These are phyloP conservation scores for Chlorella sp. DNA, from an alignment of 139 green algal genomes.

Conservation along the genomic window DNA sequence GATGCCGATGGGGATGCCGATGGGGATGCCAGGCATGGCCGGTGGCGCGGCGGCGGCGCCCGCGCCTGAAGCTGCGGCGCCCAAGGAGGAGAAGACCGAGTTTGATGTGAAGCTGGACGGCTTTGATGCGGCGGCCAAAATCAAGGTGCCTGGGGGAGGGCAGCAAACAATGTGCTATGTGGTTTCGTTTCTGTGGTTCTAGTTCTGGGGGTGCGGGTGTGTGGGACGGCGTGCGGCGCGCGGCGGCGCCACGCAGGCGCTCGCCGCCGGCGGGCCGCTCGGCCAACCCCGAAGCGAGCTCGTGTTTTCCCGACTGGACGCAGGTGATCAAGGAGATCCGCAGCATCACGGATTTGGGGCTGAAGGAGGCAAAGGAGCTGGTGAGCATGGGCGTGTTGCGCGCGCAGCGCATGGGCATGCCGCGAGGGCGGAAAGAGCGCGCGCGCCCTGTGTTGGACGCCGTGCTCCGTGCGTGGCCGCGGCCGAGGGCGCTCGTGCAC, in stretches of 20 bases:
- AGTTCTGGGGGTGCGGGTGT: too few species aligned
- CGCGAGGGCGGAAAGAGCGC: background rate
- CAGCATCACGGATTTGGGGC: conserved; percentile 85
- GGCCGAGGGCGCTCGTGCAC: background rate
- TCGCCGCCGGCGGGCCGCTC: too few species aligned
- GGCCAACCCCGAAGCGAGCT: too few species aligned
- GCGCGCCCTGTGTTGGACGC: background rate
- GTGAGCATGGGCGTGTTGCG: conserved; percentile 41
- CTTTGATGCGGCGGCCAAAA: conserved; percentile 91
- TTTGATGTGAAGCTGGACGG: conserved; percentile 95
- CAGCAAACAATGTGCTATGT: too few species aligned
- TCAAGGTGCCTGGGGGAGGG: conserved; percentile 66
- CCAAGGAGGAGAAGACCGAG: conserved; percentile 89
- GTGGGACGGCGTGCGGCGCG: too few species aligned
- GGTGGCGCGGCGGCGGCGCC: background rate
- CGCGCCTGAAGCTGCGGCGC: conserved; percentile 35
- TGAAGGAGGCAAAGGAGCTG: conserved; percentile 99
- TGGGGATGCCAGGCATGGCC: conserved; percentile 16
- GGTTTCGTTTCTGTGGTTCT: too few species aligned
- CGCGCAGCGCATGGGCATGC: background rate
- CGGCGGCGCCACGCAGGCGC: too few species aligned
- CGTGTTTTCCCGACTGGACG: too few species aligned
- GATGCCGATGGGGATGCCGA: conserved; percentile 36
- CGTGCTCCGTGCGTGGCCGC: background rate
- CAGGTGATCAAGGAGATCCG: conserved; percentile 99